These are phyloP conservation scores for Solanum hybrid DNA, from an alignment of 305 asterid species.

Conservation along the genomic window DNA sequence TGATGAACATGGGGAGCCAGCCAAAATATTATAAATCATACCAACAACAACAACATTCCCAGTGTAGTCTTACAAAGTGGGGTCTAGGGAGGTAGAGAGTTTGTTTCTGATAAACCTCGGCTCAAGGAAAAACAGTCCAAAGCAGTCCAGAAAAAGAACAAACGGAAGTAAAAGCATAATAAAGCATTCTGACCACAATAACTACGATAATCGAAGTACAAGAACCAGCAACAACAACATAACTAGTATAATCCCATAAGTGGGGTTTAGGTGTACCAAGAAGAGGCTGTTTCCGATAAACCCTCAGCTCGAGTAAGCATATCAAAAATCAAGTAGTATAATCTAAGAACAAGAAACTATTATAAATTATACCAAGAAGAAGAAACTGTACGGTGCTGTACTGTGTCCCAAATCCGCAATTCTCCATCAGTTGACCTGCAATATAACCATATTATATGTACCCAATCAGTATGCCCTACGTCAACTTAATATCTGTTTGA, in stretches of 20 bases:
- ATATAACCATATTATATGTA: neutral
- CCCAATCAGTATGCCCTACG: neutral
- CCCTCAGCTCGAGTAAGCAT: neutral
- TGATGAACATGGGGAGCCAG: neutral
- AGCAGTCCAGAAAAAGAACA: neutral
- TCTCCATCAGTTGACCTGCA: conserved; percentile 73
- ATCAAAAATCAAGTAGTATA: neutral
- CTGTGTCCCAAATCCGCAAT: conserved; percentile 66
- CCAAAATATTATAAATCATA: neutral
- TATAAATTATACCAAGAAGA: conserved; percentile 46
- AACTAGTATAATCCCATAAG: neutral
- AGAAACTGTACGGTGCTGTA: conserved; percentile 62
- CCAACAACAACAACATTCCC: conserved; percentile 21
- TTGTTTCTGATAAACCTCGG: neutral
- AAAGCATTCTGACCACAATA: neutral
- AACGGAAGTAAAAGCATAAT: neutral
- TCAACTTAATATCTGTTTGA: neutral
- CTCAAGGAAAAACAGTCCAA: neutral
- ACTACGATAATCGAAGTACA: neutral
- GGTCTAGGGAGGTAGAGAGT: neutral
- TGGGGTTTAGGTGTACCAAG: neutral
- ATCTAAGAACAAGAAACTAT: neutral
- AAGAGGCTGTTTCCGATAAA: neutral
- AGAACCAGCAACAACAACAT: neutral
- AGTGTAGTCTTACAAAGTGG: neutral